Evolutionary conservation across 176 grass and related monocot genomes (phyloP), one percentile per base, ranked within the genome.

Genomic region (Alopecurus myosuroides): DNA sequence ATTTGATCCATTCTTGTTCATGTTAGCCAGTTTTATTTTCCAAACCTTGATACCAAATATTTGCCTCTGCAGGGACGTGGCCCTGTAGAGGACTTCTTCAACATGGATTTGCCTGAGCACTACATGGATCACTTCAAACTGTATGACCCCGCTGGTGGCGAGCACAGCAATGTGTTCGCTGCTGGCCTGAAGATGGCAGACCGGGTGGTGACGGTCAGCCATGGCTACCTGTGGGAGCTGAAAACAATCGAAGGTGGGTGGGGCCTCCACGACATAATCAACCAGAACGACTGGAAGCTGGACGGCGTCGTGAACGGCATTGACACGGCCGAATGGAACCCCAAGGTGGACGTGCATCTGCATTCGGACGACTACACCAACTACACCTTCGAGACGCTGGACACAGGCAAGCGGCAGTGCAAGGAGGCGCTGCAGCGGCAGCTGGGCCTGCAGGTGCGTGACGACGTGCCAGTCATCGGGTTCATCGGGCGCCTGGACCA

Each of bases 241-340:
- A 99, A 96, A 82, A 96, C 97, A 10, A 79, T 65, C 12, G 91
- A 96, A 61, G 97, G 97, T 0, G 88, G 91, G 10, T 96, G 97
- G 97, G 97, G 97, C 2, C 94, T 99, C 19, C 88, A 94, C 28
- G 81, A 92, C 17, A 92, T 96, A 56, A 96, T 99, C 70, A 94
- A 89, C 81, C 80, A 96, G 56, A 91, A 81, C 45, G 69, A 89
- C 65, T 99, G 97, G 97, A 99, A 91, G 72, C 81, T 99, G 46
- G 77, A 92, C 45, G 93, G 93, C 74, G 94, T 99, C 49, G 93
- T 99, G 28, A 99, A 99, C 70, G 97, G 97, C 42, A 96, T 99
- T 15, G 91, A 96, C 79, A 80, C 73, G 64, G 40, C 44, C 0
- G 97, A 96, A 9, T 96, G 93, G 97, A 99, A 88, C 78, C 91